Percentiles rank a stretch among this genome's conserved stretches.
phyloP scores from a whole-genome alignment of 495 filamentous ascomycete genomes.

The Bathelium albidoporum region DNA sequence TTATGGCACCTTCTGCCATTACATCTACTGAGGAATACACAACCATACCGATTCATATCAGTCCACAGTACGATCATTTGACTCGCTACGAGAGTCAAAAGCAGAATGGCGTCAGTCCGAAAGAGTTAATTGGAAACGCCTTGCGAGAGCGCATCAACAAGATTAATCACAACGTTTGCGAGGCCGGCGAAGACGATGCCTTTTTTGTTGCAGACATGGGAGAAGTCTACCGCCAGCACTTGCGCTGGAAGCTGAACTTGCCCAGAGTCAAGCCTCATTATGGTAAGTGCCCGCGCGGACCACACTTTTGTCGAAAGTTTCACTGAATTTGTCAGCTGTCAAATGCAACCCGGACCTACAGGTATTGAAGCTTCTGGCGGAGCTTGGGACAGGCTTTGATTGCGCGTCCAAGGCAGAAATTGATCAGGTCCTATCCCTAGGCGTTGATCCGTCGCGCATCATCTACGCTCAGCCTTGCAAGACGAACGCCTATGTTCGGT shows the following conservation, averaged over 20 bases:
- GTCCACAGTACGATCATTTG: constrained; percentile 9
- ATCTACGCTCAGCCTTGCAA: constrained; percentile 99
- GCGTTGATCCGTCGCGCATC: constrained; percentile 82
- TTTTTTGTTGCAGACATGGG: constrained; percentile 98
- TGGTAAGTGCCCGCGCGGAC: constrained; percentile 45
- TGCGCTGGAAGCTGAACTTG: constrained; percentile 94
- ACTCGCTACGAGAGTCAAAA: constrained; percentile 17
- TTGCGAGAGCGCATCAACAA: constrained; percentile 69
- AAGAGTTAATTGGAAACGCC: constrained; percentile 59
- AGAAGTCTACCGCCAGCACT: constrained; percentile 95
- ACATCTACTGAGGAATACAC: constrained; percentile 35
- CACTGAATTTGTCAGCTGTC: constrained; percentile 56
- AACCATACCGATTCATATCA: constrained; percentile 1
- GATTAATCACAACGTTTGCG: constrained; percentile 77
- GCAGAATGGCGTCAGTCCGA: constrained; percentile 23
- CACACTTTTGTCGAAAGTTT: neutral
- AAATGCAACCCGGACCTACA: constrained; percentile 96
- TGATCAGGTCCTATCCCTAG: constrained; percentile 73
- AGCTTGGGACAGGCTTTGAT: constrained; percentile 90
- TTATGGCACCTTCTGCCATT: constrained; percentile 67
- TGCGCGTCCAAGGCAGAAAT: constrained; percentile 97
- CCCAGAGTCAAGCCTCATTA: constrained; percentile 92
- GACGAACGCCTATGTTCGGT: constrained; percentile 93
- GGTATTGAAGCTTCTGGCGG: constrained; percentile 75
- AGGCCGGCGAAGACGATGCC: constrained; percentile 84